These are phyloP conservation scores for Neurospora sp. DNA, from an alignment of 495 filamentous ascomycete species.

Conservation along the genomic window DNA sequence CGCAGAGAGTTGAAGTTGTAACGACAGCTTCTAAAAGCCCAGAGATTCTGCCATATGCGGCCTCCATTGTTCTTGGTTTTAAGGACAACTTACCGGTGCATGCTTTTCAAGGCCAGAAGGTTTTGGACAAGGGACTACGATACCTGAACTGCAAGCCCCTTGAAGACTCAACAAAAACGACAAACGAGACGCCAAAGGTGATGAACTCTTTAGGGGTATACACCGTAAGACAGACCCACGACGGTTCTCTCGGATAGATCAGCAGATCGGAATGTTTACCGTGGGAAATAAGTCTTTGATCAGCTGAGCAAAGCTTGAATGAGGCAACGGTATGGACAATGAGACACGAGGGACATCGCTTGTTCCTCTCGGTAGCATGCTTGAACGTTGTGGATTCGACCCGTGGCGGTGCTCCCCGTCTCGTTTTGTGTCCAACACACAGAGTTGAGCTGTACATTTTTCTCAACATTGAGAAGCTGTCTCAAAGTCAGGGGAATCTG, in stretches of 20 bases:
- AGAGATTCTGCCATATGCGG: background rate
- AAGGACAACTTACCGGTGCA: background rate
- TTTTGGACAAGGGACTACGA: background rate
- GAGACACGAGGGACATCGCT: background rate
- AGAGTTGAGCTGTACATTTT: background rate
- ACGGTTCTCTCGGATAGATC: background rate
- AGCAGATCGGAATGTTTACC: background rate
- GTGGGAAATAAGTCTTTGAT: background rate
- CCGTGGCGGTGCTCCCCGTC: background rate
- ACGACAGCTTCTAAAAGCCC: background rate
- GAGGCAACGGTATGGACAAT: background rate
- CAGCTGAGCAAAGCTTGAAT: background rate
- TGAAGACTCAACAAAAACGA: background rate
- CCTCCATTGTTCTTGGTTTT: background rate
- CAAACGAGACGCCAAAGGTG: background rate
- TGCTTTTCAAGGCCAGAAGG: background rate
- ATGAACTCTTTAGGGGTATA: background rate
- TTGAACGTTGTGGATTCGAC: background rate
- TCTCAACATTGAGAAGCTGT: background rate
- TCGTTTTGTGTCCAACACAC: background rate
- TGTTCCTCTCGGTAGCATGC: background rate
- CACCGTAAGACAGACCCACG: background rate
- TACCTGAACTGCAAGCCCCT: background rate
- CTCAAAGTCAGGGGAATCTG: background rate
- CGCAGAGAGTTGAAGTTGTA: background rate